These are phyloP conservation scores for Earliella scabrosa DNA, from an alignment of 1,284 basidiomycete genomes.

Conservation along the genomic window DNA sequence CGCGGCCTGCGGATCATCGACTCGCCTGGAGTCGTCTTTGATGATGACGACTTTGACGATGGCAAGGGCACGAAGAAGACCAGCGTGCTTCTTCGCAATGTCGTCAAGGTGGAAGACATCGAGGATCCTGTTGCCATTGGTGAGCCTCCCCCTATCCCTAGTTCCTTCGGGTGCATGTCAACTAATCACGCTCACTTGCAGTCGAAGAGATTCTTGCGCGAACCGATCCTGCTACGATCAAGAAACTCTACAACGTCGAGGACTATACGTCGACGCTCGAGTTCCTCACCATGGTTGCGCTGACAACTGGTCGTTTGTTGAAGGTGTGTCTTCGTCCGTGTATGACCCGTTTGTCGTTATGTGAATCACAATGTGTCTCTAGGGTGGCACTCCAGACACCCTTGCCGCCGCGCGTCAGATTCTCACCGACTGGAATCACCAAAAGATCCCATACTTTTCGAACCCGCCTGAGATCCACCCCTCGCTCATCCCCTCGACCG, in stretches of 20 bases:
- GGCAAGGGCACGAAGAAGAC: slow-evolving; percentile 59
- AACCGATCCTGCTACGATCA: slow-evolving; percentile 70
- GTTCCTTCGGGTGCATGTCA: no score
- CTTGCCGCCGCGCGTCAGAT: slow-evolving; percentile 84
- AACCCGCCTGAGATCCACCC: slow-evolving; percentile 79
- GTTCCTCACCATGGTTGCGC: slow-evolving; percentile 90
- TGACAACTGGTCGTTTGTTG: slow-evolving; percentile 83
- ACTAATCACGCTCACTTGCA: no score
- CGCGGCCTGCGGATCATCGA: slow-evolving; percentile 93
- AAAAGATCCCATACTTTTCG: slow-evolving; percentile 92
- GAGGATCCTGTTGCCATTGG: slow-evolving; percentile 90
- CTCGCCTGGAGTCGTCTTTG: slow-evolving; percentile 95
- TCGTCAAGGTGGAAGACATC: slow-evolving; percentile 91
- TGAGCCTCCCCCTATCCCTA: slow-evolving; percentile 46
- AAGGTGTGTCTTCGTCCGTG: slow-evolving; percentile 73
- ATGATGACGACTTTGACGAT: slow-evolving; percentile 63
- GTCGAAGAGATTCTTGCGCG: slow-evolving; percentile 86
- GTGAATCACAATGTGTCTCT: not conserved
- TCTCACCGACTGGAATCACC: slow-evolving; percentile 95
- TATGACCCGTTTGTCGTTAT: no score
- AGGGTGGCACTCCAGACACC: slow-evolving; percentile 93
- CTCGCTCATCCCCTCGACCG: slow-evolving; percentile 67
- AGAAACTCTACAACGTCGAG: slow-evolving; percentile 85
- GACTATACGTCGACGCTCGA: slow-evolving; percentile 75
- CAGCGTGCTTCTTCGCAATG: slow-evolving; percentile 87